Percentiles rank a stretch among this genome's conserved stretches.
These are phyloP conservation scores for Kodamaea fungicola DNA, from an alignment of 1,139 yeast genomes.

Conservation along the genomic window DNA sequence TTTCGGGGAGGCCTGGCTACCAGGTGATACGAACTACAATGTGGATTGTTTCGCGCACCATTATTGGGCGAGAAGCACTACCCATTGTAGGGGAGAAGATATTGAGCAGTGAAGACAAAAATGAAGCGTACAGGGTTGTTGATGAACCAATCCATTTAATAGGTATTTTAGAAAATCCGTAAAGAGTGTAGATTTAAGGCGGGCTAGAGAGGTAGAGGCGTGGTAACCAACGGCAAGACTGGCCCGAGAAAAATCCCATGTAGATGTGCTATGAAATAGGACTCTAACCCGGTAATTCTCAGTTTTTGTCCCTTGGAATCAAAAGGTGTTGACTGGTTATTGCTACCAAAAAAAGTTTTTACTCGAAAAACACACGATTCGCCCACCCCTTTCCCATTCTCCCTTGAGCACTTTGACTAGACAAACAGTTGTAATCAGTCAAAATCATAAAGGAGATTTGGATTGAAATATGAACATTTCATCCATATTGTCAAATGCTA, in stretches of 20 bases:
- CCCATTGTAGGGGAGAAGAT: too few species aligned
- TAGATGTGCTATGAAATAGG: too few species aligned
- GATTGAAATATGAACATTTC: constrained; percentile 32
- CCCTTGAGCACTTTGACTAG: neutral
- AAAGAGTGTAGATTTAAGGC: too few species aligned
- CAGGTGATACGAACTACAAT: neutral
- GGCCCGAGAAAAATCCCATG: too few species aligned
- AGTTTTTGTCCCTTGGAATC: neutral
- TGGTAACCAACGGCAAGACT: too few species aligned
- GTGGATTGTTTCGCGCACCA: neutral
- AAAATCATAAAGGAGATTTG: too few species aligned
- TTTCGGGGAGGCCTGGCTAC: neutral
- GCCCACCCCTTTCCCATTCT: constrained; percentile 1
- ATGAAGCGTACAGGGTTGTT: too few species aligned
- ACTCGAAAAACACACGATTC: constrained; percentile 4
- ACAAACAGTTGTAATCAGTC: neutral
- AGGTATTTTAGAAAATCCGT: too few species aligned
- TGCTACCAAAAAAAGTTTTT: constrained; percentile 8
- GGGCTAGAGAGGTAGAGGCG: too few species aligned
- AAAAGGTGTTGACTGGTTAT: neutral
- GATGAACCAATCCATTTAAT: too few species aligned
- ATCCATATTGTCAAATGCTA: constrained; percentile 37
- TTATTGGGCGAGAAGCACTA: neutral
- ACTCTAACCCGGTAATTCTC: too few species aligned
- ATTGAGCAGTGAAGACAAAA: too few species aligned